These are phyloP conservation scores for Neofusicoccum sp. DNA, from an alignment of 2,329 filamentous ascomycete genomes.

Conservation along the genomic window DNA sequence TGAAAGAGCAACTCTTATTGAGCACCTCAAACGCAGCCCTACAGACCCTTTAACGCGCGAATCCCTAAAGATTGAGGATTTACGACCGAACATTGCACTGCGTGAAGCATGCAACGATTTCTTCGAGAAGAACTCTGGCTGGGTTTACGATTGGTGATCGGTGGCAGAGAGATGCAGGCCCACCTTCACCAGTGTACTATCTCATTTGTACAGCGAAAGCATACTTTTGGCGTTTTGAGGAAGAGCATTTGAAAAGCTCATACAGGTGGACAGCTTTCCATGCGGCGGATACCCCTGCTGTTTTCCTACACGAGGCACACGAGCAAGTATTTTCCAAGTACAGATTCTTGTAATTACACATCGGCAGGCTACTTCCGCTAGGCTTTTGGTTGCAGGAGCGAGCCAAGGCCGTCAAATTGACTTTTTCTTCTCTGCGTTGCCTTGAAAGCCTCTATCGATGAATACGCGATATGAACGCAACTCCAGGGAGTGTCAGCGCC, in stretches of 20 bases:
- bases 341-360: not conserved
- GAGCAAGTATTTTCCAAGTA: not conserved
- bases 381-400: too few species aligned
- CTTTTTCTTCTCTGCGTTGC: too few species aligned
- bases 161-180: not conserved
- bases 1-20: slow-evolving; percentile 79
- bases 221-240: slow-evolving; percentile 6
- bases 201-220: not conserved
- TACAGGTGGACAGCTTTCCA: not conserved
- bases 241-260: not conserved
- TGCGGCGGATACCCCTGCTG: slow-evolving; percentile 7
- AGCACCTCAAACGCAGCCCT: slow-evolving; percentile 73
- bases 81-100: slow-evolving; percentile 78
- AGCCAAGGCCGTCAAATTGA: too few species aligned
- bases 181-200: not conserved
- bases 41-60: slow-evolving; percentile 84
- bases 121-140: slow-evolving; percentile 73
- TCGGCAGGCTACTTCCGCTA: not conserved
- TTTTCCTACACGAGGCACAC: not conserved
- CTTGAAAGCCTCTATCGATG: too few species aligned
- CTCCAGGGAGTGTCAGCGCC: not conserved
- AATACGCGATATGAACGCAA: too few species aligned
- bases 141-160: slow-evolving; percentile 81
- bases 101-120: slow-evolving; percentile 84
- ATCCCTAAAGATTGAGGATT: slow-evolving; percentile 64